phyloP scores from a whole-genome alignment of 1,139 yeast species.

The Yarrowia galli region DNA sequence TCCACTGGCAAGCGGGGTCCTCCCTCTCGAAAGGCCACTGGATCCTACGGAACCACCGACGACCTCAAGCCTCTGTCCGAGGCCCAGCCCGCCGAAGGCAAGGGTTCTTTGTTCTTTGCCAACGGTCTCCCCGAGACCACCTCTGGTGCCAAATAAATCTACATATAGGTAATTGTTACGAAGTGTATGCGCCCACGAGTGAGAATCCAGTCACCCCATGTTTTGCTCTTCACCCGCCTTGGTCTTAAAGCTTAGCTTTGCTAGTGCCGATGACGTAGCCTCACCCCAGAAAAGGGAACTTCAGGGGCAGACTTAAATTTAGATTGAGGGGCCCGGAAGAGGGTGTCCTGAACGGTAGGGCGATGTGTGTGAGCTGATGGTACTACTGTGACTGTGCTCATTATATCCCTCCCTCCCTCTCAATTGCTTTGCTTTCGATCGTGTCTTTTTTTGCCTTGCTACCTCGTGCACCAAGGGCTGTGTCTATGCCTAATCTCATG shows the following conservation, averaged over 20 bases:
- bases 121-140: constrained; percentile 51
- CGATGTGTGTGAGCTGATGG: too few relatives aligned
- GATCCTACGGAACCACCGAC: constrained; percentile 44
- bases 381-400: too few relatives aligned
- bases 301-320: constrained; percentile 16
- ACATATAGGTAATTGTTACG: background rate
- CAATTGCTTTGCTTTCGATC: constrained; percentile 3
- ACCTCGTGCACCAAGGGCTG: background rate
- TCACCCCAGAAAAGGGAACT: background rate
- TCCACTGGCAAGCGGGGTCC: constrained; percentile 40
- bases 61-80: constrained; percentile 47
- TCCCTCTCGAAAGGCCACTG: constrained; percentile 42
- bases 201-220: constrained; percentile 8
- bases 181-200: too few relatives aligned
- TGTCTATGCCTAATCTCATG: constrained; percentile 31
- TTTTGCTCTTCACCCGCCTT: background rate
- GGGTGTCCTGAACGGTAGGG: too few relatives aligned
- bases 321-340: background rate
- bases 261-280: constrained; percentile 18
- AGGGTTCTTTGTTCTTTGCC: constrained; percentile 49
- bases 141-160: constrained; percentile 42
- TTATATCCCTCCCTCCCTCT: too few relatives aligned
- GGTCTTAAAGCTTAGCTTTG: background rate
- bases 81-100: constrained; percentile 41
- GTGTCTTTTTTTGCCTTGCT: background rate